Evolutionary conservation across 2,329 filamentous ascomycete species (phyloP), one percentile per base, ranked within the genome.

Genomic region (Stachybotrys chlorohalonatus): DNA sequence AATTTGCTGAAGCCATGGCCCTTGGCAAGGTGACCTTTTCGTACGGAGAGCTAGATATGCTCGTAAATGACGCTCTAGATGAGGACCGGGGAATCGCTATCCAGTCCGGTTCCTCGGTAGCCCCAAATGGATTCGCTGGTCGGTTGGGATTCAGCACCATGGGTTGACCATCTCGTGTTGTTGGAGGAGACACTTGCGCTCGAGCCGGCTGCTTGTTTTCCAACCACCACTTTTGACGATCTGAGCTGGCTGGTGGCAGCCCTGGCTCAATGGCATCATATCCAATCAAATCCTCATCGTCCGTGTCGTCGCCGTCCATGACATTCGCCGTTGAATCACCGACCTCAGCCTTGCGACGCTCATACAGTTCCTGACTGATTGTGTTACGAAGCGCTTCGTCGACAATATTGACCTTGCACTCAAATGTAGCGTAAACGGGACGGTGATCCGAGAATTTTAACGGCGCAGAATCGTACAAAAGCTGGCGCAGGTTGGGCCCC

Each of bases 371-470:
- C 36, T 81, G 81, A 64, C 87, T 89, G 50, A 97, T 83, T 5
- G 75, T 72, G 57, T 92, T 86, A 60, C 89, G 90, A 53, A 79
- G 74, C 30, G 71, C 73, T 66, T 96, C 89, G 60, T 99, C 82
- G 11, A 97, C 75, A 49, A 94, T 84, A 60, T 78, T 92, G 53
- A 97, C 87, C 1, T 79, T 83, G 69, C 92, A 95, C 60, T 90
- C 82, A 66, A 99, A 99, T 0, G 84, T 84, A 11, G 90, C 92
- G 70, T 90, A 96, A 0, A 99, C 93, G 2, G 94, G 94, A n/a
- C 92, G 83, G 69, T 99, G 94, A 66, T 99, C 94, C 0, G 94
- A 99, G 68, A 97, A 96, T 11, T 81, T 83, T 42, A 99, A 76
- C 32, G 90, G 85, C 4, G 92, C 91, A 53, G 83, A 86, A 64